Conservation (phyloP, 164 flowering plant species). For the Umbellularia californica region DNA sequence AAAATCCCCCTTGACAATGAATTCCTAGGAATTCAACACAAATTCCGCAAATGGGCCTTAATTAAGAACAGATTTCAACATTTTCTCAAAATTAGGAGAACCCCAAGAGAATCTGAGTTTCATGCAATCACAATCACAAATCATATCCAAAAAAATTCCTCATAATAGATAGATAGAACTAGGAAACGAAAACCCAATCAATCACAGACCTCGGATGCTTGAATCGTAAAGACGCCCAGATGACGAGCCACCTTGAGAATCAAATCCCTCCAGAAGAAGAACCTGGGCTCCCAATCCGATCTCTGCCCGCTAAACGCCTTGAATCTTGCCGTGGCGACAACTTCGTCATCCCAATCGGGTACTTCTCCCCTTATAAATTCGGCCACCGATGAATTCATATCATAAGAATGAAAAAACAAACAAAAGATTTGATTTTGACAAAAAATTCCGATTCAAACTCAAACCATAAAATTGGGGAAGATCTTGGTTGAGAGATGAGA, state of each 20-base stretch:
- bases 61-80: too few species aligned
- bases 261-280: conserved; percentile 67
- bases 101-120: not conserved
- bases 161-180: not conserved
- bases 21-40: too few species aligned
- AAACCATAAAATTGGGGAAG: too few species aligned
- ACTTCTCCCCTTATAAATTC: conserved; percentile 54
- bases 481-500: too few species aligned
- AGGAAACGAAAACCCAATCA: not conserved
- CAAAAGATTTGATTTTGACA: too few species aligned
- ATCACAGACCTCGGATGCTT: conserved; percentile 40
- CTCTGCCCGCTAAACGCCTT: conserved; percentile 88
- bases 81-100: too few species aligned
- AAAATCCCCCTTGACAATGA: too few species aligned
- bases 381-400: conserved; percentile 24
- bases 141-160: not conserved
- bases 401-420: conserved; percentile 1
- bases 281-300: conserved; percentile 76
- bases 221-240: conserved; percentile 43
- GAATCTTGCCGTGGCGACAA: conserved; percentile 54
- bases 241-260: conserved; percentile 63
- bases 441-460: too few species aligned
- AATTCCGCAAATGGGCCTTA: too few species aligned
- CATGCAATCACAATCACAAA: not conserved
- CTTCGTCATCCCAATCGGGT: conserved; percentile 82